Evolutionary conservation across 2,329 filamentous ascomycete genomes (phyloP), one percentile per base, ranked within the genome.

Genomic region (Graphium sp.): DNA sequence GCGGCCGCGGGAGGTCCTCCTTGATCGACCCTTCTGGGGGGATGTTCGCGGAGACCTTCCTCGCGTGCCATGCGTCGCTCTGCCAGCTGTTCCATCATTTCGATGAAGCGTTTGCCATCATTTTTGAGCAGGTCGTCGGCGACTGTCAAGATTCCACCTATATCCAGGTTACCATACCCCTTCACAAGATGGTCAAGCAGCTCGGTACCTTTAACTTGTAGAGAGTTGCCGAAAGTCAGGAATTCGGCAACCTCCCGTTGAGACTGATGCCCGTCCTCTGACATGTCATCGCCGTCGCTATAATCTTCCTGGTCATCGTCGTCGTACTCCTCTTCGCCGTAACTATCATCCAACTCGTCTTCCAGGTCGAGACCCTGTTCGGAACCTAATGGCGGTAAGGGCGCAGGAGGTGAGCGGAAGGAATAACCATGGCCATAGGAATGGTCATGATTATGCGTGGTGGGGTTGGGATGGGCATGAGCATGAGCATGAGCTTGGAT

Each of bases 61-160:
- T 95, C 87, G 41, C 89, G 77, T 47, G 85, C 82, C 87, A 98
- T 94, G 43, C 89, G 74, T 43, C 87, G 81, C 57, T 98, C 89
- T 21, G 89, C 89, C 43, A 98, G 68, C 57, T 95, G 87, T 53
- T 98, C 89, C 89, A 98, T 98, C 89, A 98, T 98, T 52, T 98
- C 89, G 54, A 98, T 98, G 58, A 98, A 98, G 48, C 93, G 92
- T 55, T 92, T 93, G 45, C 89, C 89, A 53, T 98, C 89, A 55
- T 98, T 98, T 55, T 95, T 95, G 37, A 98, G 69, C 39, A 98
- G 66, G 56, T 98, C 89, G 61, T 98, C 89, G 51, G 89, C 89
- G 47, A 98, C 89, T 40, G 89, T 98, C 50, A 98, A 74, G 54
- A 98, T 94, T 49, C 89, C 91, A 62, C 89, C 85, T 83, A 67